Percentiles rank a stretch among this genome's conserved stretches.
These are phyloP conservation scores for Alternaria sp. DNA, from an alignment of 2,329 filamentous ascomycete genomes.

Conservation along the genomic window DNA sequence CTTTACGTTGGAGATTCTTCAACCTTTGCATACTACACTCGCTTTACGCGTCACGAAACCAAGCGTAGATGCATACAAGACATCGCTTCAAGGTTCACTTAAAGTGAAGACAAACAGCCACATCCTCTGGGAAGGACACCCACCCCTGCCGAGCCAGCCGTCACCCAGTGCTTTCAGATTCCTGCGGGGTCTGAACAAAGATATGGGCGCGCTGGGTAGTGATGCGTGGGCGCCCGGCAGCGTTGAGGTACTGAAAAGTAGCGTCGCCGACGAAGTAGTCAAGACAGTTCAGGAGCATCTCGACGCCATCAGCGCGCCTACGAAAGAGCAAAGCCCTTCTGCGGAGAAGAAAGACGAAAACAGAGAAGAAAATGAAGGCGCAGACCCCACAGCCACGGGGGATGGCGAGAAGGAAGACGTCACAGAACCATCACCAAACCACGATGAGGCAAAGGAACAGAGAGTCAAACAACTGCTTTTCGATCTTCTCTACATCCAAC, in stretches of 20 bases:
- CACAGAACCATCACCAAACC: conserved; percentile 9
- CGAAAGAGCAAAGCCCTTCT: conserved; percentile 9
- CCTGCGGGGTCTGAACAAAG: conserved; percentile 66
- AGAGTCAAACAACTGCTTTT: conserved; percentile 51
- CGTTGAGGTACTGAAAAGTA: conserved; percentile 66
- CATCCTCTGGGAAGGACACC: conserved; percentile 80
- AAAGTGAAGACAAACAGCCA: conserved; percentile 64
- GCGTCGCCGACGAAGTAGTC: conserved; percentile 60
- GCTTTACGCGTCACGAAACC: conserved; percentile 59
- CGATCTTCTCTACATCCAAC: conserved; percentile 53
- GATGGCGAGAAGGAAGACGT: conserved; percentile 13
- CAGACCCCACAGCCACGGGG: background rate
- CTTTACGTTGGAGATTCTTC: conserved; percentile 61
- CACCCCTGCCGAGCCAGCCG: conserved; percentile 77
- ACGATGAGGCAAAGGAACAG: conserved; percentile 24
- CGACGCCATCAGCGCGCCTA: conserved; percentile 20
- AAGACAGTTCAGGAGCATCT: conserved; percentile 44
- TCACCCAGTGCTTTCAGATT: conserved; percentile 77
- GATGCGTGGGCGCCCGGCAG: conserved; percentile 83
- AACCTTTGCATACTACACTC: conserved; percentile 68
- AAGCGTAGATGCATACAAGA: conserved; percentile 53
- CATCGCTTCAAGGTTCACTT: conserved; percentile 52
- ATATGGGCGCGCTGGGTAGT: conserved; percentile 73
- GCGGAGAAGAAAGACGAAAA: conserved; percentile 6
- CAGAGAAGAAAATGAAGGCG: background rate